Evolutionary conservation across 2,329 filamentous ascomycete species (phyloP), one percentile per base, ranked within the genome.

Genomic region (Trichoderma oligosporum): DNA sequence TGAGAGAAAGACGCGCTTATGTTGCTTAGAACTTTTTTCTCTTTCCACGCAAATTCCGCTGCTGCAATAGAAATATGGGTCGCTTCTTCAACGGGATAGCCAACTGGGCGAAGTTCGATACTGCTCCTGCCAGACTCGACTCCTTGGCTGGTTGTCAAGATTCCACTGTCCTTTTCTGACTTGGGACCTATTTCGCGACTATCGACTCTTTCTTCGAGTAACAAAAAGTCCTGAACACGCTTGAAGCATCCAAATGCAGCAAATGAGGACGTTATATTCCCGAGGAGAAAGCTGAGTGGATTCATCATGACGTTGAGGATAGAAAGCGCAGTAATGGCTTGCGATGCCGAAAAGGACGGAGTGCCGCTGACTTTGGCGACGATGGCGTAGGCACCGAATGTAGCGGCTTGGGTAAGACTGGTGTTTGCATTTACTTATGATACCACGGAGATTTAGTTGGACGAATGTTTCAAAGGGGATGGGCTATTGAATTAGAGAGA

Each of bases 311-410:
- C 64, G 4, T 59, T 58, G 4, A 71, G 56, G 53, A 71, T 70
- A 4, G 68, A 69, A 1, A 71, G 47, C 0, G 67, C 64, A 1
- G 67, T 70, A 38, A 70, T 68, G 47, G 66, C 68, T 25, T 70
- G 66, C 4, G 67, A 58, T 12, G 65, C 67, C 1, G 68, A 65
- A 44, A 70, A 70, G 1, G 64, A 58, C 11, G 64, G 58, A 7
- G 56, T 61, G 1, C 63, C 66, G 7, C 60, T 57, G 0, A 67
- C 36, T 8, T 70, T 67, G 25, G 67, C 64, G 1, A 61, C 61
- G 14, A 69, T 67, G 2, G 67, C 65, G 53, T 67, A 70, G 3
- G 68, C 65, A 3, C 67, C 68, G 39, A 70, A 70, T 0, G 67
- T 70, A 6, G 65, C 66, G 6, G 65, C 63, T 20, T 70, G 66